Evolutionary conservation across 2,329 filamentous ascomycete species (phyloP).

Genomic region (Taxawa tesnikishii): DNA sequence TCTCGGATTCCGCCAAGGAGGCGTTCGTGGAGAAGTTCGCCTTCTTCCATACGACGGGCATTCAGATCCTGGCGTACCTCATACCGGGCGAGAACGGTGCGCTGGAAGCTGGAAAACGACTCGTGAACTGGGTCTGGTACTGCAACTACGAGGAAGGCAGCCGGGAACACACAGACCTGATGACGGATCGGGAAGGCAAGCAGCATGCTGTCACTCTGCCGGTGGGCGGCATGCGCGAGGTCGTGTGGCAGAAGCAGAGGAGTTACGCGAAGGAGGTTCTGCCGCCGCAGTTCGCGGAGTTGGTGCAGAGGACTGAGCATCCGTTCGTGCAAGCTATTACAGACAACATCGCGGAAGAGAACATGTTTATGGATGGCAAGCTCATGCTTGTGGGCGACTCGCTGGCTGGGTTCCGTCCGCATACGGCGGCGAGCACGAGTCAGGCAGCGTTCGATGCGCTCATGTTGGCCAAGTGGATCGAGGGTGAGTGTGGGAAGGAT

Average conservation of each 20-base stretch:
- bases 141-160: conserved; percentile 27
- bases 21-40: conserved; percentile 26
- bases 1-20: conserved; percentile 18
- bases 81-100: conserved; percentile 32
- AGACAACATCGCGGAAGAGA: conserved; percentile 25
- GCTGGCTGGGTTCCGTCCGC: conserved; percentile 33
- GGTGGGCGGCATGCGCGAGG: conserved; percentile 24
- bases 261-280: conserved; percentile 19
- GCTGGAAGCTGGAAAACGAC: conserved; percentile 24
- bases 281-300: conserved; percentile 28
- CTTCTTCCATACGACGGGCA: conserved; percentile 25
- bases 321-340: conserved; percentile 35
- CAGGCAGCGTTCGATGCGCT: conserved; percentile 35
- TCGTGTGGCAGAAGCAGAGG: conserved; percentile 27
- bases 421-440: conserved; percentile 33
- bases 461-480: conserved; percentile 25
- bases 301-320: conserved; percentile 25
- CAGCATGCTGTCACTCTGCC: conserved; percentile 31
- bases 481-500: conserved; percentile 21
- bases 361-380: conserved; percentile 27
- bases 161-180: conserved; percentile 25
- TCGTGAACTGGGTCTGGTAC: conserved; percentile 39
- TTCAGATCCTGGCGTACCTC: conserved; percentile 29
- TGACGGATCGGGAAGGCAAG: conserved; percentile 31
- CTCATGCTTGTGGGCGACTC: conserved; percentile 36